A percentile compares a stretch with the other conserved stretches of the same genome.
phyloP scores from a whole-genome alignment of 208 protist species.

The Polymyxa betae region DNA sequence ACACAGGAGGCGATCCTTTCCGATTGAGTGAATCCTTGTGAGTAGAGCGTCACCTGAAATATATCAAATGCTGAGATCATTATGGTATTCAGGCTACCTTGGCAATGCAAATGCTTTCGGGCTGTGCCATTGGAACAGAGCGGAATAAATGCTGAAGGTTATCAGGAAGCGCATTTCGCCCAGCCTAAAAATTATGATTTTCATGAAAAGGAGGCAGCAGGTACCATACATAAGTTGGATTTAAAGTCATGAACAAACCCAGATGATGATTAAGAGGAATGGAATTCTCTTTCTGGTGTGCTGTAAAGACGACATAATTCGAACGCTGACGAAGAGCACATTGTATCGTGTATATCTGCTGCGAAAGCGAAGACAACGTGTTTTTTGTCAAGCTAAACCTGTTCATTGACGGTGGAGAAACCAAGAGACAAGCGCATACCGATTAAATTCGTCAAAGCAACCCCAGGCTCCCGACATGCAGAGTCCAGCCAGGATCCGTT shows the following conservation, averaged over 20 bases:
- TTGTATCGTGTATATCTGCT: constrained; percentile 98
- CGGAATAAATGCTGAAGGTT: constrained; percentile 99
- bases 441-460: constrained; percentile 99
- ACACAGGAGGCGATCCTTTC: constrained; percentile 94
- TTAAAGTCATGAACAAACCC: constrained; percentile 99
- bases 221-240: constrained; percentile 98
- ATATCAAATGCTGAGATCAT: neutral
- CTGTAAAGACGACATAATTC: constrained; percentile 82
- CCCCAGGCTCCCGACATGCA: constrained; percentile 99
- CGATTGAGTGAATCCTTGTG: constrained; percentile 96
- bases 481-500: constrained; percentile 97
- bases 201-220: constrained; percentile 74
- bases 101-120: constrained; percentile 97
- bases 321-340: constrained; percentile 70
- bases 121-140: constrained; percentile 95
- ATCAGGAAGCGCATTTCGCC: constrained; percentile 86
- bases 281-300: constrained; percentile 61
- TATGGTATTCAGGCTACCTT: neutral
- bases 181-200: neutral
- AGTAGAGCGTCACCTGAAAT: constrained; percentile 95
- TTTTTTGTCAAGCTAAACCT: constrained; percentile 79
- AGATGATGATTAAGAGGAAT: constrained; percentile 88
- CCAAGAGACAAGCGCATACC: constrained; percentile 73
- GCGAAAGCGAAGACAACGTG: constrained; percentile 98
- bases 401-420: neutral